phyloP scores from a whole-genome alignment of 2,329 filamentous ascomycete genomes.

The Fusarium xylarioides region DNA sequence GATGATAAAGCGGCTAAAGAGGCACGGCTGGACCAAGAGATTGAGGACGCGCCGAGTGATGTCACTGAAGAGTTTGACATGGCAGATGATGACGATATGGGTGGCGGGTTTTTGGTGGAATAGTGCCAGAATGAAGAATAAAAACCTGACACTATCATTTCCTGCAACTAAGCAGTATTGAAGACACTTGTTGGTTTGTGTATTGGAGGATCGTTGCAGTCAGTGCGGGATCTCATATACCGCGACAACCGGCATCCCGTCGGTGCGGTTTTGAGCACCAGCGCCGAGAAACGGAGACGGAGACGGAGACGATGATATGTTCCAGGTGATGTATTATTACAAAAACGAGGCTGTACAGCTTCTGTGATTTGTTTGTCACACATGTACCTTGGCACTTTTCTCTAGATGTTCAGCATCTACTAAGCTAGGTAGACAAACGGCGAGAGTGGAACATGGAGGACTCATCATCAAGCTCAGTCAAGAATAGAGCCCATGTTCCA shows the following conservation, averaged over 20 bases:
- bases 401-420: not conserved
- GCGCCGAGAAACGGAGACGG: not conserved
- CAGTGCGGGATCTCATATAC: not conserved
- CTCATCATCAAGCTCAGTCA: not conserved
- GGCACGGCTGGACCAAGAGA: conserved; percentile 48
- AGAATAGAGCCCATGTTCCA: not conserved
- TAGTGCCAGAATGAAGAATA: conserved; percentile 24
- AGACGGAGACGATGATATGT: not conserved
- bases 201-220: not conserved
- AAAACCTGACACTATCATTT: not conserved
- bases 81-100: conserved; percentile 54
- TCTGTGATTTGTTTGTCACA: not conserved
- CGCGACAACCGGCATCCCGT: not conserved
- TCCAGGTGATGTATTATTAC: not conserved
- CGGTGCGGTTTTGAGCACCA: not conserved
- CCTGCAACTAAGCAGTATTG: not conserved
- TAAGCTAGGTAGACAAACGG: not conserved
- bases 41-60: conserved; percentile 51
- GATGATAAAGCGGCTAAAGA: conserved; percentile 50
- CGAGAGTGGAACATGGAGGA: not conserved
- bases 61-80: conserved; percentile 56
- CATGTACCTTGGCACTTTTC: not conserved
- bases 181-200: not conserved
- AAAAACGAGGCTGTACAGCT: not conserved
- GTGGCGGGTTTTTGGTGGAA: conserved; percentile 57